phyloP scores from a whole-genome alignment of 352 stramenopile genomes.

The Globisporangium irregulare region DNA sequence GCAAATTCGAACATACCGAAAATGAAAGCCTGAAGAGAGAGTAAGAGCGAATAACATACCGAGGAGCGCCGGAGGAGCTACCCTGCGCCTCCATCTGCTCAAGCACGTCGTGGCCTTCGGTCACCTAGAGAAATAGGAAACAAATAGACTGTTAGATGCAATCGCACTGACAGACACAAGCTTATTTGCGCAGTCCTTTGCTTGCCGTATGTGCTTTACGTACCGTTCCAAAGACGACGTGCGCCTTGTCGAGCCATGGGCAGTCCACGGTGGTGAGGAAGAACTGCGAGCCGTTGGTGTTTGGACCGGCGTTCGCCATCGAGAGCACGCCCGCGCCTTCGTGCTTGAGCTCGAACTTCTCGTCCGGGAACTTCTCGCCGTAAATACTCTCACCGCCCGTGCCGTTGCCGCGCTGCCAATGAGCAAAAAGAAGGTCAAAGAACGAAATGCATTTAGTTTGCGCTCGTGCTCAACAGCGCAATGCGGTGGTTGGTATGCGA shows the following conservation, averaged over 20 bases:
- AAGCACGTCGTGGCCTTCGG: constrained; percentile 96
- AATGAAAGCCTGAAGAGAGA: neutral
- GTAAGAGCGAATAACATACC: constrained; percentile 24
- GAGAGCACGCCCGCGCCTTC: constrained; percentile 86
- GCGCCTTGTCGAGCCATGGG: constrained; percentile 84
- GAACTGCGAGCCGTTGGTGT: constrained; percentile 99
- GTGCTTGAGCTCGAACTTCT: constrained; percentile 96
- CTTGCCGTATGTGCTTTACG: neutral
- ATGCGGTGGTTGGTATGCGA: neutral
- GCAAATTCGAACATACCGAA: constrained; percentile 18
- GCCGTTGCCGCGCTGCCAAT: constrained; percentile 74
- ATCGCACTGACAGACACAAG: neutral
- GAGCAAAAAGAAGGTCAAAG: constrained; percentile 5
- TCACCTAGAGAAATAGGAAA: constrained; percentile 28
- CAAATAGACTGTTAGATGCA: neutral
- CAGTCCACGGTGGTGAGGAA: constrained; percentile 95
- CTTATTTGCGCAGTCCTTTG: neutral
- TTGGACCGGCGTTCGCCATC: constrained; percentile 96
- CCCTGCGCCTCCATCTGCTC: constrained; percentile 95
- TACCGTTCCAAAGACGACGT: constrained; percentile 95
- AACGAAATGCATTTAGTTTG: neutral
- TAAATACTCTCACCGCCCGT: constrained; percentile 93
- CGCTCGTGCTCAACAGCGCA: neutral
- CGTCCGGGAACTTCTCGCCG: constrained; percentile 93
- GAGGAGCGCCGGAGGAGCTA: constrained; percentile 86